Conservation (phyloP, 805 yeast species). For the Candida oleophila region DNA sequence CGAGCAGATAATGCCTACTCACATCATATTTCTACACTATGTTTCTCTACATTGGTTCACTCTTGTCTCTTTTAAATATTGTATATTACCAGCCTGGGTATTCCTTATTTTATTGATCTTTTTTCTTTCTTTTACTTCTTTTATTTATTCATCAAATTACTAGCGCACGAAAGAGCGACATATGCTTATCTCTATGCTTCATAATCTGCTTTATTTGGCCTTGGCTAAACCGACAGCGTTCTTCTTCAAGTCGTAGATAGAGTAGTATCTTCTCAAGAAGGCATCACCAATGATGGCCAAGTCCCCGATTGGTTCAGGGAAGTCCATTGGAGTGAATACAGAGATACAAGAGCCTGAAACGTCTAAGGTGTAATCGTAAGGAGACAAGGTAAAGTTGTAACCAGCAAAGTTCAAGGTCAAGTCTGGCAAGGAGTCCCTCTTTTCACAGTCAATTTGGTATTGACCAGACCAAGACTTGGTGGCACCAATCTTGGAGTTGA, state of each 20-base stretch:
- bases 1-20: too few relatives aligned
- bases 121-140: background rate
- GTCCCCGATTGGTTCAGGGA: conserved; percentile 97
- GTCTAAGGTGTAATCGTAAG: conserved; percentile 92
- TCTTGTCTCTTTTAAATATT: background rate
- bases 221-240: conserved; percentile 93
- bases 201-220: conserved; percentile 39
- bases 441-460: conserved; percentile 86
- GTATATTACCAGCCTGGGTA: background rate
- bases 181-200: too few relatives aligned
- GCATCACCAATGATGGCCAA: conserved; percentile 96
- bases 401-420: conserved; percentile 89
- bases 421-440: conserved; percentile 84
- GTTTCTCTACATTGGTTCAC: too few relatives aligned
- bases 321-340: conserved; percentile 94
- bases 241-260: conserved; percentile 86
- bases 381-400: conserved; percentile 82
- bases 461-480: conserved; percentile 97
- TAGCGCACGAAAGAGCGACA: too few relatives aligned
- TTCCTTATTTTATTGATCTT: background rate
- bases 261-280: conserved; percentile 92
- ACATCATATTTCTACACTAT: too few relatives aligned
- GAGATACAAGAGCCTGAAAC: conserved; percentile 94
- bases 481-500: conserved; percentile 96
- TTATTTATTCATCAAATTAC: background rate